Evolutionary conservation across 1,284 basidiomycete species (phyloP).

Genomic region (Somion occarium): DNA sequence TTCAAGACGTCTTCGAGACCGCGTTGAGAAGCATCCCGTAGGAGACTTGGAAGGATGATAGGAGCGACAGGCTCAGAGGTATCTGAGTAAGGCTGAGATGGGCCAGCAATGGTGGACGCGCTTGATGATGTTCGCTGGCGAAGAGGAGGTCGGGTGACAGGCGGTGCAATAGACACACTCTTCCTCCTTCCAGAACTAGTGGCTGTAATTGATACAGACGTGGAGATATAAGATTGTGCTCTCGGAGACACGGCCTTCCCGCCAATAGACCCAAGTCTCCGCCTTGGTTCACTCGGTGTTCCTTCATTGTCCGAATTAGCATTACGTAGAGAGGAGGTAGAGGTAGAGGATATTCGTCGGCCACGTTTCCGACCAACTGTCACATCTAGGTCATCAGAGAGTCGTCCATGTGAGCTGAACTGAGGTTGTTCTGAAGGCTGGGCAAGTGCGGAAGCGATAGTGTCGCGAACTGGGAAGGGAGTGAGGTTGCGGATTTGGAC

Average conservation of each 20-base stretch:
- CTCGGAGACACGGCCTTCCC: background rate
- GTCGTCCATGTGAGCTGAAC: slow-evolving; percentile 47
- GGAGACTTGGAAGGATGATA: slow-evolving; percentile 29
- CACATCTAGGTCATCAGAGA: slow-evolving; percentile 68
- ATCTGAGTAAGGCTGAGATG: slow-evolving; percentile 6
- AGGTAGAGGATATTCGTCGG: slow-evolving; percentile 58
- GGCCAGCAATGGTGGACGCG: slow-evolving; percentile 9
- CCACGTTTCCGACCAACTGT: slow-evolving; percentile 52
- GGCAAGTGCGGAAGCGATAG: slow-evolving; percentile 65
- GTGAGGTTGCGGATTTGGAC: slow-evolving; percentile 78
- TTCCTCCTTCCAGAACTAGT: background rate
- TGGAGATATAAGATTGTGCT: background rate
- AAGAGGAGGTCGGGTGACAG: background rate
- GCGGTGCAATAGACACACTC: background rate
- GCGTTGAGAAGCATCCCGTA: slow-evolving; percentile 58
- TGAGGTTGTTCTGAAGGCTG: slow-evolving; percentile 58
- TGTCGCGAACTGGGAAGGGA: slow-evolving; percentile 74
- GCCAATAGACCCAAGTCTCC: background rate
- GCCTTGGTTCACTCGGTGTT: slow-evolving; percentile 6
- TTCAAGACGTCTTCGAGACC: slow-evolving; percentile 63
- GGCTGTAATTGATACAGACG: background rate
- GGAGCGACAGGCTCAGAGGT: slow-evolving; percentile 17
- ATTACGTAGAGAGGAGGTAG: slow-evolving; percentile 42
- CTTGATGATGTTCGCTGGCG: slow-evolving; percentile 10
- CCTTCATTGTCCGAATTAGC: slow-evolving; percentile 18